Percentiles rank a stretch among this genome's conserved stretches.
Conservation (phyloP, 257 asterid species). For the Jaltomata sinuosa region DNA sequence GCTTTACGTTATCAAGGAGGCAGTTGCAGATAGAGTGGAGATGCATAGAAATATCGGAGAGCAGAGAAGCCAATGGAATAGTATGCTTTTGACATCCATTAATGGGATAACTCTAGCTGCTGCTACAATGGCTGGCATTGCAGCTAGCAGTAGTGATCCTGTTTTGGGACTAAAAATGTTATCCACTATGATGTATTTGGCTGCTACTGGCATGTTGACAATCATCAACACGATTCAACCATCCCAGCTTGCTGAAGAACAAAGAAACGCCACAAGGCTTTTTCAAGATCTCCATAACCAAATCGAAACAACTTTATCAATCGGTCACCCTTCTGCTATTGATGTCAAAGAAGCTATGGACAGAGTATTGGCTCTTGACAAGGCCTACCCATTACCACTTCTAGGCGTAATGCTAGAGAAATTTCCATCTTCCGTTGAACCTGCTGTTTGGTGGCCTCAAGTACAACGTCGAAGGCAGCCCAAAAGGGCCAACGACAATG, state of each 20-base stretch:
- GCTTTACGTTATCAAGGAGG: slow-evolving; percentile 41
- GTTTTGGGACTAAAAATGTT: slow-evolving; percentile 7
- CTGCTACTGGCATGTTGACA: slow-evolving; percentile 23
- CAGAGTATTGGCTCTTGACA: slow-evolving; percentile 54
- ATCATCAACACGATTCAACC: slow-evolving; percentile 51
- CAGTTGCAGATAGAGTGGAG: slow-evolving; percentile 52
- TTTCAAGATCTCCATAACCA: slow-evolving; percentile 46
- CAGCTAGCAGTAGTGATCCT: slow-evolving; percentile 16
- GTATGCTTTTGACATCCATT: slow-evolving; percentile 33
- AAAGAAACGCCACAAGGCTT: slow-evolving; percentile 51
- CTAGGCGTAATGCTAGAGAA: slow-evolving; percentile 29
- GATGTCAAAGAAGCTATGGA: slow-evolving; percentile 48
- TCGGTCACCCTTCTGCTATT: slow-evolving; percentile 18
- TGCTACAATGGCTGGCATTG: slow-evolving; percentile 13
- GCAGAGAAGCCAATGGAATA: slow-evolving; percentile 50
- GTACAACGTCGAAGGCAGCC: slow-evolving; percentile 1
- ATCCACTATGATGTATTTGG: slow-evolving; percentile 23
- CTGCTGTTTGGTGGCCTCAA: slow-evolving; percentile 58
- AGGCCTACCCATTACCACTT: slow-evolving; percentile 48
- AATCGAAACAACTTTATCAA: slow-evolving; percentile 26
- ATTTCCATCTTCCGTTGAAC: slow-evolving; percentile 27
- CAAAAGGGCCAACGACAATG: background rate
- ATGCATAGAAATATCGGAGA: slow-evolving; percentile 52
- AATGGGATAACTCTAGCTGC: slow-evolving; percentile 43
- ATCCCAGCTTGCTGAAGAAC: slow-evolving; percentile 75